phyloP scores from a whole-genome alignment of 1,284 basidiomycete species.

The Ceratobasidium sp. region DNA sequence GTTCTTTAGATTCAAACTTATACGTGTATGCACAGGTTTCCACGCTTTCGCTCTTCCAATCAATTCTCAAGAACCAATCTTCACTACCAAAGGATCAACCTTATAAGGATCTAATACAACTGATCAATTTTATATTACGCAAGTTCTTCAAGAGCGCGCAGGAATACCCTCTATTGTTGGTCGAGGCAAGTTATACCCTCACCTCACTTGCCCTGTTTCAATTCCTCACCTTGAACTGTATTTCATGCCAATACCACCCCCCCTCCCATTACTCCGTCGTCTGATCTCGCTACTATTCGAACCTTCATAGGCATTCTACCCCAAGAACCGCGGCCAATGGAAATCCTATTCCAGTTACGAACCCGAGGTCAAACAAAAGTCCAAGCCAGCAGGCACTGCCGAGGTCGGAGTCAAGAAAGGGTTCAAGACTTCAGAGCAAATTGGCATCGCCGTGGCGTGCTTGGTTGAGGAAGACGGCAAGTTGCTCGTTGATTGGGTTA shows the following conservation, averaged over 20 bases:
- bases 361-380: conserved; percentile 55
- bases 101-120: conserved; percentile 78
- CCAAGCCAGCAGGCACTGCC: conserved; percentile 46
- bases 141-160: conserved; percentile 89
- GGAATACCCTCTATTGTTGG: conserved; percentile 79
- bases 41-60: conserved; percentile 80
- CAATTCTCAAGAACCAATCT: conserved; percentile 76
- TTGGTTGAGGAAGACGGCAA: conserved; percentile 68
- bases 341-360: conserved; percentile 82
- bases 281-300: not conserved
- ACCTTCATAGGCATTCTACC: conserved; percentile 73
- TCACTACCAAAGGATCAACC: conserved; percentile 75
- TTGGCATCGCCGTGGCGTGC: conserved; percentile 80
- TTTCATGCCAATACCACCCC: not conserved
- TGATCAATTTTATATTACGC: conserved; percentile 83
- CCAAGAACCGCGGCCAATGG: conserved; percentile 85
- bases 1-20: not conserved
- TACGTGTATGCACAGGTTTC: conserved; percentile 68
- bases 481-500: conserved; percentile 75
- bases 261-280: not conserved
- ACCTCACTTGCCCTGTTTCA: conserved; percentile 26
- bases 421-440: conserved; percentile 85
- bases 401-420: conserved; percentile 87
- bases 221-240: not conserved
- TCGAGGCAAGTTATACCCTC: conserved; percentile 66